Conservation (phyloP, 2,329 filamentous ascomycete genomes). For the Colletotrichum tanaceti region DNA sequence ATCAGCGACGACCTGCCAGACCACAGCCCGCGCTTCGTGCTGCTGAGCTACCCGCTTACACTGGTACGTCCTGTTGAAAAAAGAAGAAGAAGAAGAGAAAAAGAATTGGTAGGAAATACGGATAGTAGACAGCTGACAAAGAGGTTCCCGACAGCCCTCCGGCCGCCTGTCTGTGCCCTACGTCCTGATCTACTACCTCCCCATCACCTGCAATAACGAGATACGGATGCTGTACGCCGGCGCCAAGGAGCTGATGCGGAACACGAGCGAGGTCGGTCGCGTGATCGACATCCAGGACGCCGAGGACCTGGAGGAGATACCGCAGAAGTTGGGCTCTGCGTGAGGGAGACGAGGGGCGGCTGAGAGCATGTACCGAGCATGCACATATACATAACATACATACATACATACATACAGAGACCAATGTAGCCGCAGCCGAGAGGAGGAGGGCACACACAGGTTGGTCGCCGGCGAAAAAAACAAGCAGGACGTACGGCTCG, state of each 20-base stretch:
- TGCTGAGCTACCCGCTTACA: constrained; percentile 91
- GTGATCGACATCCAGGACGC: constrained; percentile 86
- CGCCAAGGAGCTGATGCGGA: constrained; percentile 95
- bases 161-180: constrained; percentile 92
- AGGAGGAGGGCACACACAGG: constrained; percentile 11
- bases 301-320: constrained; percentile 87
- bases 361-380: not conserved
- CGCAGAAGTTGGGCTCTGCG: constrained; percentile 66
- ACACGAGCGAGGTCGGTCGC: constrained; percentile 87
- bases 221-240: constrained; percentile 94
- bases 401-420: no score
- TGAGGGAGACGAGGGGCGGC: constrained; percentile 28
- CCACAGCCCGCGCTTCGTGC: constrained; percentile 87
- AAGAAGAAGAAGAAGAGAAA: not conserved
- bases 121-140: not conserved
- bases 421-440: not conserved
- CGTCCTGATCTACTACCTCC: constrained; percentile 93
- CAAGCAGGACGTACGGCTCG: constrained; percentile 7
- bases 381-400: constrained; percentile 13
- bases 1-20: constrained; percentile 92
- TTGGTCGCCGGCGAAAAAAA: not conserved
- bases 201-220: constrained; percentile 88
- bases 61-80: constrained; percentile 66
- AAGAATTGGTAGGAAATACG: no score
- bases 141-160: constrained; percentile 68